These are phyloP conservation scores for Cordyceps farinosa DNA, from an alignment of 2,329 filamentous ascomycete genomes.

Conservation along the genomic window DNA sequence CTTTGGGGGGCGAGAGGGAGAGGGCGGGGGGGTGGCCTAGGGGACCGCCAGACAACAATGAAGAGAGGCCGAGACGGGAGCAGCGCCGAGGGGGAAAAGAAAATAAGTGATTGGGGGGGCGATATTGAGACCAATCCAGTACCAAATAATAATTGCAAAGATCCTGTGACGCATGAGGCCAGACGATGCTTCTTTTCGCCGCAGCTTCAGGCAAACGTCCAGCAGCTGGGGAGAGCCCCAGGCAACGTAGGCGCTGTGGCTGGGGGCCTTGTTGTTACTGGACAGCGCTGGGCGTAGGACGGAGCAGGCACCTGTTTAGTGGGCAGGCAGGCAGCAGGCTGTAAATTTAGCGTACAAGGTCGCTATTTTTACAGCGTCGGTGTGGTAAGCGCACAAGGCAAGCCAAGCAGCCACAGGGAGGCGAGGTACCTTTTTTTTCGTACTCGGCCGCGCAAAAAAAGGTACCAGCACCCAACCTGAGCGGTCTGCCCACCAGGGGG, in stretches of 20 bases:
- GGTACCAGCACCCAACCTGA: not conserved
- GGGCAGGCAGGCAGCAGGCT: not conserved
- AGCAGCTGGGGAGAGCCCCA: not conserved
- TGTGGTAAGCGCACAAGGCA: no score
- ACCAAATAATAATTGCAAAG: not conserved
- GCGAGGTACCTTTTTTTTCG: no score
- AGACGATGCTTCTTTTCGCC: not conserved
- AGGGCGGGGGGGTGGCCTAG: not conserved
- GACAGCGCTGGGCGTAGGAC: not conserved
- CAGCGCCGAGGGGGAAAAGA: not conserved
- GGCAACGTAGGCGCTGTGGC: slow-evolving; percentile 3
- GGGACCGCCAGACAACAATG: not conserved
- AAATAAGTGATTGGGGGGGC: not conserved
- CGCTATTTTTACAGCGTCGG: not conserved
- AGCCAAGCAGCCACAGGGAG: no score
- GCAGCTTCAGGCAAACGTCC: not conserved
- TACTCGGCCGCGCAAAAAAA: no score
- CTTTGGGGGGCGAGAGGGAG: slow-evolving; percentile 1
- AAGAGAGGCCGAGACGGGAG: not conserved
- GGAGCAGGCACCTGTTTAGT: not conserved
- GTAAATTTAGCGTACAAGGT: not conserved
- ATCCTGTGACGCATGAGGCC: not conserved
- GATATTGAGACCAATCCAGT: not conserved
- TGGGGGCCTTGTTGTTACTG: not conserved
- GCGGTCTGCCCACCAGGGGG: not conserved